Percentiles rank a stretch among this genome's conserved stretches.
These are phyloP conservation scores for Musa itinerans DNA, from an alignment of 176 grass and related monocot species.

Conservation along the genomic window DNA sequence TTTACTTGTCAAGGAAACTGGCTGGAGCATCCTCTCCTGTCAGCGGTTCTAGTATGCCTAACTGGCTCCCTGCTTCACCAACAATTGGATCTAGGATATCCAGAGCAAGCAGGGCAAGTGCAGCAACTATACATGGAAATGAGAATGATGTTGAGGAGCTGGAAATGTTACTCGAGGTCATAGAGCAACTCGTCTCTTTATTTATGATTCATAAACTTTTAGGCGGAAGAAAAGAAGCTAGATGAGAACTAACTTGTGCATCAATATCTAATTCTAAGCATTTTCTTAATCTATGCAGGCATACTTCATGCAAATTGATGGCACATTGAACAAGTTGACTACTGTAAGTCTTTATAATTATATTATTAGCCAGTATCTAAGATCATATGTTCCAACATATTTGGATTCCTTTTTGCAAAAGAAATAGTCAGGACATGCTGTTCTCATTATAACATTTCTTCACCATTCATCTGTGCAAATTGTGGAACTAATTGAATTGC, in stretches of 20 bases:
- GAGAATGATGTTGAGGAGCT: conserved; percentile 99
- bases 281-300: conserved; percentile 56
- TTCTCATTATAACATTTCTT: neutral
- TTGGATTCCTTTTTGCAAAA: neutral
- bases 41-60: conserved; percentile 68
- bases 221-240: neutral
- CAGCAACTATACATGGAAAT: conserved; percentile 89
- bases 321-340: conserved; percentile 87
- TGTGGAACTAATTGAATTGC: too few species aligned
- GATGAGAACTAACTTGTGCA: neutral
- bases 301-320: conserved; percentile 99
- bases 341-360: conserved; percentile 47
- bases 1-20: conserved; percentile 99
- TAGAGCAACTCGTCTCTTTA: neutral
- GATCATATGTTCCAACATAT: neutral
- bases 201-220: neutral
- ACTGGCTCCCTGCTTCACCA: conserved; percentile 78
- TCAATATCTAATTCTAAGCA: neutral
- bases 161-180: conserved; percentile 95
- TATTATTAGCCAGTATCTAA: neutral
- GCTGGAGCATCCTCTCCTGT: conserved; percentile 65
- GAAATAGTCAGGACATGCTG: too few species aligned
- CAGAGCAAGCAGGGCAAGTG: conserved; percentile 86
- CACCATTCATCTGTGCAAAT: neutral
- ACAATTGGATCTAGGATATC: conserved; percentile 96